phyloP scores from a whole-genome alignment of 768 basidiomycete genomes.

The Tephrocybe sp. region DNA sequence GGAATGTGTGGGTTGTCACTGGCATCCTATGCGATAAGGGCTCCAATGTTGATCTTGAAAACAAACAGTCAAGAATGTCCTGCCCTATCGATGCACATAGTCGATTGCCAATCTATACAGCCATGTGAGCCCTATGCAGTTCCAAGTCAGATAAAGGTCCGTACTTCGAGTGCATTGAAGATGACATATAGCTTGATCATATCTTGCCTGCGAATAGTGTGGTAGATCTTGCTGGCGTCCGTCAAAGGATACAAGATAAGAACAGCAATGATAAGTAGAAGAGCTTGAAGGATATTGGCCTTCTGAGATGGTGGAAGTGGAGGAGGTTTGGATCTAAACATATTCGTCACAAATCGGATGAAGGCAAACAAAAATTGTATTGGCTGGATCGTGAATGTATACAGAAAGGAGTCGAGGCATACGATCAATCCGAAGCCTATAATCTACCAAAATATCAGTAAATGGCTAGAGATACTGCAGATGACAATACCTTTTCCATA shows the following conservation, averaged over 20 bases:
- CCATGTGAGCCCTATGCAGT: constrained; percentile 8
- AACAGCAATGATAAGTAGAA: constrained; percentile 75
- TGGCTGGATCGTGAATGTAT: constrained; percentile 96
- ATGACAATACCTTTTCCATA: constrained; percentile 79
- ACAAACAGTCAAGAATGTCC: constrained; percentile 94
- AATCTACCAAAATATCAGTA: constrained; percentile 48
- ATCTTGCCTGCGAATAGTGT: constrained; percentile 95
- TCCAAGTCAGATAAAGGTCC: neutral
- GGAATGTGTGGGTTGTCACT: constrained; percentile 63
- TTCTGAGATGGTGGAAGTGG: constrained; percentile 86
- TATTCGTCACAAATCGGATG: constrained; percentile 51
- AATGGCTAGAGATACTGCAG: constrained; percentile 4
- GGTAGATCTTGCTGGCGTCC: constrained; percentile 97
- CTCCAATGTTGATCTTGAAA: constrained; percentile 88
- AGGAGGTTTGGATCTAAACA: constrained; percentile 48
- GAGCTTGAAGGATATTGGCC: constrained; percentile 83
- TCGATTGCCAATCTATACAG: constrained; percentile 83
- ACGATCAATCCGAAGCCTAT: constrained; percentile 90
- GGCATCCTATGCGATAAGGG: constrained; percentile 63
- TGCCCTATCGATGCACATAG: constrained; percentile 96
- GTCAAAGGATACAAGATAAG: constrained; percentile 78
- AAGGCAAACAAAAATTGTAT: constrained; percentile 77
- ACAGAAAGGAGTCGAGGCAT: constrained; percentile 95
- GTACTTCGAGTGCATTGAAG: constrained; percentile 96
- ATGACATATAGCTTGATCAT: constrained; percentile 99